Evolutionary conservation across 805 yeast genomes (phyloP).

Genomic region (Suhomyces canberraensis): DNA sequence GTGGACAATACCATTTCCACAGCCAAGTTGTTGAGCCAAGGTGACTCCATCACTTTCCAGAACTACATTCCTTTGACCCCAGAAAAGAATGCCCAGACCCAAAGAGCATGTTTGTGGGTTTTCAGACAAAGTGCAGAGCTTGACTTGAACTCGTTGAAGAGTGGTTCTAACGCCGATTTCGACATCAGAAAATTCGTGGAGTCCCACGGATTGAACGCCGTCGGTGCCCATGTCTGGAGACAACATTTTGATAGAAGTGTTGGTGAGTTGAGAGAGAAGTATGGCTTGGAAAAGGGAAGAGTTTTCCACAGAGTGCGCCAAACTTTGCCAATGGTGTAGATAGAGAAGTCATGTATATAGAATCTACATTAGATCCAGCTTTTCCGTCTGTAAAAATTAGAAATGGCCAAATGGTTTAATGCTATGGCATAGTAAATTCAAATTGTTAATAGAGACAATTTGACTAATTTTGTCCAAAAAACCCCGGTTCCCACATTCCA

Average conservation of each 20-base stretch:
- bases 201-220: constrained; percentile 56
- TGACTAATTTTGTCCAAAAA: no score
- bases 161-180: constrained; percentile 47
- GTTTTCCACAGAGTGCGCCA: constrained; percentile 61
- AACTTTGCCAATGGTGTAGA: not conserved
- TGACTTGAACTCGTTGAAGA: constrained; percentile 10
- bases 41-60: constrained; percentile 36
- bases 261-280: constrained; percentile 60
- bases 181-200: constrained; percentile 69
- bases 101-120: constrained; percentile 87
- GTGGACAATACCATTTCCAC: constrained; percentile 55
- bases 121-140: constrained; percentile 58
- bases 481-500: no score
- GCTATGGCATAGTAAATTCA: no score
- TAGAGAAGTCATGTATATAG: constrained; percentile 1
- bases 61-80: constrained; percentile 82
- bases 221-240: constrained; percentile 94
- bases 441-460: no score
- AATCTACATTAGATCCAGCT: no score
- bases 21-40: constrained; percentile 34
- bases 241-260: constrained; percentile 77
- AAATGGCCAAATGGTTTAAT: no score
- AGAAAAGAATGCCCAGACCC: constrained; percentile 80
- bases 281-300: constrained; percentile 72
- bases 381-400: no score